phyloP scores from a whole-genome alignment of 495 filamentous ascomycete genomes.

The Penicillium angulare region DNA sequence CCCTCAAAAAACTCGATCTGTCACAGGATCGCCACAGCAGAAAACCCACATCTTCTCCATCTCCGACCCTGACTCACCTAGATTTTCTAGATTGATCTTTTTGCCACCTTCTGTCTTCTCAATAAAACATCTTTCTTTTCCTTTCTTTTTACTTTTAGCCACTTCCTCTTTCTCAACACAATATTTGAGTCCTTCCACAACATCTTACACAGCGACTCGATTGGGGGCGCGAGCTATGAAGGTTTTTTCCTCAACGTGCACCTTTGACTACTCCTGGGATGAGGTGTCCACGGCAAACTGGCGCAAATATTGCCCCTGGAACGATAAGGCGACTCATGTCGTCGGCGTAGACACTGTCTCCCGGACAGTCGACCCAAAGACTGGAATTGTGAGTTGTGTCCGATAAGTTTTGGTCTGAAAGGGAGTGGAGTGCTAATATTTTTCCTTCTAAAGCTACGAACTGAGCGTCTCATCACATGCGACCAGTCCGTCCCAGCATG shows the following conservation, averaged over 20 bases:
- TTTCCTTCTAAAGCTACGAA: conserved; percentile 63
- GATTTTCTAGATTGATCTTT: conserved; percentile 2
- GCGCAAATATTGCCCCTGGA: conserved; percentile 98
- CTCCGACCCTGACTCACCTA: conserved; percentile 6
- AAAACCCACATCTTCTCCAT: conserved; percentile 17
- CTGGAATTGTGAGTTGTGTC: conserved; percentile 68
- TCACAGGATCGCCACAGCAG: conserved; percentile 21
- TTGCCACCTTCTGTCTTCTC: no score
- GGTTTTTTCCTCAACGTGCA: conserved; percentile 83
- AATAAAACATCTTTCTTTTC: no score
- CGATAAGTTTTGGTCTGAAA: background rate
- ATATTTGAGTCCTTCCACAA: background rate
- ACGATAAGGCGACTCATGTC: conserved; percentile 91
- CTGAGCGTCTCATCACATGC: conserved; percentile 95
- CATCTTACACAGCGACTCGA: background rate
- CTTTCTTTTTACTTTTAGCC: background rate
- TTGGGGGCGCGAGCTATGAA: conserved; percentile 60
- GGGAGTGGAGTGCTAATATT: no score
- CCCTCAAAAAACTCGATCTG: conserved; percentile 18
- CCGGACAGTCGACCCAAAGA: conserved; percentile 72
- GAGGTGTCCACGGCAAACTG: conserved; percentile 99
- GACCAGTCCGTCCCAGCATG: conserved; percentile 85
- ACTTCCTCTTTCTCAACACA: background rate
- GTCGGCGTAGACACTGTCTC: conserved; percentile 90
- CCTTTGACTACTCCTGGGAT: conserved; percentile 96